phyloP scores from a whole-genome alignment of 176 grass and related monocot species.

The Themeda triandra region DNA sequence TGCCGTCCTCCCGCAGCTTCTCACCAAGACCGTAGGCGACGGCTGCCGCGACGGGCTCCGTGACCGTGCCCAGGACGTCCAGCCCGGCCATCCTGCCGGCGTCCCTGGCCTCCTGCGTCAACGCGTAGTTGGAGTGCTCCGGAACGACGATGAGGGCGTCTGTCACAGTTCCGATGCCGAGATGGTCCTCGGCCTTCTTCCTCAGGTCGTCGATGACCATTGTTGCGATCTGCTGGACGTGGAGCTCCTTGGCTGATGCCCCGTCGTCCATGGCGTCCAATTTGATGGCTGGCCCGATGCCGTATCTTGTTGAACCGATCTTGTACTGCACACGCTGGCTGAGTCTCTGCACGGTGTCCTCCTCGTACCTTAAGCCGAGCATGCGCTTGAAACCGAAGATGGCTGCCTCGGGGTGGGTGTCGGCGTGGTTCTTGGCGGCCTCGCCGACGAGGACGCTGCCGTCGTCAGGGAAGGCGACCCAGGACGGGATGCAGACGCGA shows the following conservation, averaged over 20 bases:
- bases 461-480: conserved; percentile 8
- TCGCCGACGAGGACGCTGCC: not conserved
- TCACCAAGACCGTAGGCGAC: not conserved
- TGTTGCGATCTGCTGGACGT: not conserved
- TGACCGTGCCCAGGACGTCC: not conserved
- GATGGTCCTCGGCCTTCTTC: not conserved
- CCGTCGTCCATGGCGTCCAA: not conserved
- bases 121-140: not conserved
- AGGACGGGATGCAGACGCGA: not conserved
- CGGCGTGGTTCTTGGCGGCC: not conserved
- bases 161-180: not conserved
- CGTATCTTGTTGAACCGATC: not conserved
- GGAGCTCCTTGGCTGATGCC: not conserved
- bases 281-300: not conserved
- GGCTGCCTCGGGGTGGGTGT: not conserved
- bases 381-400: conserved; percentile 14
- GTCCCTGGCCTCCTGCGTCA: not conserved
- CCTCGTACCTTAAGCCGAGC: not conserved
- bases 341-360: not conserved
- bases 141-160: conserved; percentile 9
- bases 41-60: not conserved
- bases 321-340: not conserved
- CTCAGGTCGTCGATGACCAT: not conserved
- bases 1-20: conserved; percentile 5
- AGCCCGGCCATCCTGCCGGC: not conserved